Evolutionary conservation across 192 early-diverging fungal species (phyloP).

Genomic region (Anaeromyces robustus): DNA sequence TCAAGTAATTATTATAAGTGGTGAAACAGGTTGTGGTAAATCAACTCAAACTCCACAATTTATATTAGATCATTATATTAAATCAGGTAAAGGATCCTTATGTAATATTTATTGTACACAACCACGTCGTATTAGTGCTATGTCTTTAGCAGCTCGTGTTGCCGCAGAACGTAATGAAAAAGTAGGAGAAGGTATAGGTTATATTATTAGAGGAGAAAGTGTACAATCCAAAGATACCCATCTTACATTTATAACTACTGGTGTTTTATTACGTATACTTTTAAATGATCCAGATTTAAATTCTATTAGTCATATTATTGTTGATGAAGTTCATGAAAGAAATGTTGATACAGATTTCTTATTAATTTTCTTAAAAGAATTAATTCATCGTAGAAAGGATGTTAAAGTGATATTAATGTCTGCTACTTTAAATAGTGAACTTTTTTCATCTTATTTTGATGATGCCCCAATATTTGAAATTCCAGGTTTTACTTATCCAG

Average conservation of each 20-base stretch:
- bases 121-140: constrained; percentile 65
- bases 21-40: constrained; percentile 58
- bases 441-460: constrained; percentile 31
- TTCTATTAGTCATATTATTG: constrained; percentile 49
- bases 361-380: constrained; percentile 39
- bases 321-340: constrained; percentile 71
- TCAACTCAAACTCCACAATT: constrained; percentile 73
- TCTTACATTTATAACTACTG: constrained; percentile 59
- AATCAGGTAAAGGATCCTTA: constrained; percentile 12
- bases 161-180: constrained; percentile 54
- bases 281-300: constrained; percentile 38
- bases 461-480: constrained; percentile 32
- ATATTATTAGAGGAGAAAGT: constrained; percentile 54
- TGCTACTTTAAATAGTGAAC: constrained; percentile 50
- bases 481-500: constrained; percentile 40
- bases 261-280: constrained; percentile 51
- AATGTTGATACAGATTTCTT: constrained; percentile 62
- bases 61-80: constrained; percentile 40
- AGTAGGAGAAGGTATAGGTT: constrained; percentile 40
- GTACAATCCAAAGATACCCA: constrained; percentile 29
- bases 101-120: constrained; percentile 45
- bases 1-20: constrained; percentile 56
- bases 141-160: constrained; percentile 63
- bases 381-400: constrained; percentile 15
- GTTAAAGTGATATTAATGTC: constrained; percentile 48